Evolutionary conservation across 1,139 yeast species (phyloP), one percentile per base, ranked within the genome.

Genomic region (Saccharomyces hybrid): DNA sequence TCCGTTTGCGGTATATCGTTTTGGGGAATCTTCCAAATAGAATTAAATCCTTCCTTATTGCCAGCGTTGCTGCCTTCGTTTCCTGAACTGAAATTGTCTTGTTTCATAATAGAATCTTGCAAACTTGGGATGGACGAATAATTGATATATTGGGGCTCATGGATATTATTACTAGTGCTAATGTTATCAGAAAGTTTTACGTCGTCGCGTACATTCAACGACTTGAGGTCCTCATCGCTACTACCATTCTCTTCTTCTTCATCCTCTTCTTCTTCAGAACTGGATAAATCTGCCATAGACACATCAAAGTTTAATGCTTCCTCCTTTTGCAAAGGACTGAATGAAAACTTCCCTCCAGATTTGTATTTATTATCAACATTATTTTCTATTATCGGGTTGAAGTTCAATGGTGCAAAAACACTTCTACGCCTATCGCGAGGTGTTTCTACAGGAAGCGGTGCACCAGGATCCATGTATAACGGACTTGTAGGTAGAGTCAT

Each of bases 301-400:
- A 69, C 55, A 52, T 65, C 67, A 60, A 65, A 67, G 49, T 66
- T 63, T 28, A 66, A 49, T 4, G 71, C 62, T 50, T 66, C 72
- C 16, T 68, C 71, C 28, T 59, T 64, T 48, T 63, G 64, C 12
- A 59, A 54, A 6, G 70, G 68, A 32, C 66, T 66, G 11, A 69
- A 56, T 2, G 83, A 88, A 64, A 86, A 89, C 64, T 88, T 86
- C 2, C 96, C 96, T 5, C 96, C 96, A 62, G 80, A 80, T 6
- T 88, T 86, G 63, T 89, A 89, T 64, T 89, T 89, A 55, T 87
- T 83, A 67, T 89, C 96, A 28, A 89, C 84, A 57, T 81, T 83
- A 52, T 82, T 80, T 58, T 83, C 83, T 52, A 88, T 88, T 38
- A 84, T 79, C 0, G 96, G 95, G 62, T 88, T 87, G 71, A 89